These are phyloP conservation scores for Populus hybrid DNA, from an alignment of 441 rosid genomes.

Conservation along the genomic window DNA sequence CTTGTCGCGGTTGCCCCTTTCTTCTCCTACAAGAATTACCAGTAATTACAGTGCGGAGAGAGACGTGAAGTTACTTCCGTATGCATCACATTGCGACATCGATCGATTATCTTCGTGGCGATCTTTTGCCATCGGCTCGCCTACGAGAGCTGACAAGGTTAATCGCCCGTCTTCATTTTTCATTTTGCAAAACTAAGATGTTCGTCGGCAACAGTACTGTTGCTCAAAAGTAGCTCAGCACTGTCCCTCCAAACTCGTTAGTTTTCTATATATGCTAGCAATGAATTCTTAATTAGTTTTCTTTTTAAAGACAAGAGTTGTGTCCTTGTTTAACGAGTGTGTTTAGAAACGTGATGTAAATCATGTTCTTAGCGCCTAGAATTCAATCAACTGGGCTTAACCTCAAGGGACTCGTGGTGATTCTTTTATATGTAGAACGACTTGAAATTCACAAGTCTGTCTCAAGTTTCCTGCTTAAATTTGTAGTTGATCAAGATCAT, in stretches of 20 bases:
- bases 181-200: not conserved
- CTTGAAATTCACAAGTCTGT: too few species aligned
- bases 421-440: too few species aligned
- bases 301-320: too few species aligned
- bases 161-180: not conserved
- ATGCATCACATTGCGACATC: not conserved
- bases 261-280: too few species aligned
- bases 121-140: not conserved
- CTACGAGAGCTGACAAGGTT: not conserved
- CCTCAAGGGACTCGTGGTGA: too few species aligned
- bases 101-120: not conserved
- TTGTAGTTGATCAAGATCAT: not conserved
- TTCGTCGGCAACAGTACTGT: not conserved
- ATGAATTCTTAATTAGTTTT: too few species aligned
- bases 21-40: not conserved
- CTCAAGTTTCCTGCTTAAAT: too few species aligned
- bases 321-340: too few species aligned
- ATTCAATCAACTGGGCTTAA: too few species aligned
- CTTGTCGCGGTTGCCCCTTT: not conserved
- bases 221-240: not conserved
- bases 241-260: not conserved
- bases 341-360: too few species aligned
- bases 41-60: not conserved
- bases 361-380: too few species aligned
- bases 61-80: not conserved